These are phyloP conservation scores for Ogataea pini DNA, from an alignment of 805 yeast genomes.

Conservation along the genomic window DNA sequence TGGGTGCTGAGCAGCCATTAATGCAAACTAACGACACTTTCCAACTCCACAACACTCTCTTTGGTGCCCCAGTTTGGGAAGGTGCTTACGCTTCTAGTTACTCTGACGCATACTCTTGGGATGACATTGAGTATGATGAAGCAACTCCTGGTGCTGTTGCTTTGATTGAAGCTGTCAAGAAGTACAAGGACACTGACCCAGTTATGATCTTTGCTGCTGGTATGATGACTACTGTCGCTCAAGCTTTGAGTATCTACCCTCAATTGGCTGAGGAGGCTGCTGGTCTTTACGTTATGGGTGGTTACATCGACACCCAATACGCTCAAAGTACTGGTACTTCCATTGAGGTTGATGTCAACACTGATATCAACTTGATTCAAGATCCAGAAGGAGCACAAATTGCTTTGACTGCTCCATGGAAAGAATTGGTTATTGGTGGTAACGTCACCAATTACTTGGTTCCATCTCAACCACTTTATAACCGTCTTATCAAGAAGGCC, in stretches of 20 bases:
- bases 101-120: slow-evolving; percentile 36
- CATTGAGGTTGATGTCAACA: slow-evolving; percentile 40
- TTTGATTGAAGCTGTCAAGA: slow-evolving; percentile 41
- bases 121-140: slow-evolving; percentile 34
- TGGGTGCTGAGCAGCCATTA: slow-evolving; percentile 42
- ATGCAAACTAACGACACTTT: slow-evolving; percentile 42
- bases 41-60: slow-evolving; percentile 40
- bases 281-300: slow-evolving; percentile 45
- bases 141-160: slow-evolving; percentile 41
- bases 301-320: slow-evolving; percentile 43
- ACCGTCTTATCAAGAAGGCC: slow-evolving; percentile 38
- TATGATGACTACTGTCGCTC: slow-evolving; percentile 47
- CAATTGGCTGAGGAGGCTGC: slow-evolving; percentile 40
- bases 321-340: slow-evolving; percentile 37
- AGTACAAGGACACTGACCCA: slow-evolving; percentile 38
- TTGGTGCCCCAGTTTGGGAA: slow-evolving; percentile 44
- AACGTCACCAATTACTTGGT: slow-evolving; percentile 43
- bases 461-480: slow-evolving; percentile 41
- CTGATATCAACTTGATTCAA: slow-evolving; percentile 45
- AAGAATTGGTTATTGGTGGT: slow-evolving; percentile 40
- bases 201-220: slow-evolving; percentile 43
- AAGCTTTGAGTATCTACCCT: slow-evolving; percentile 43
- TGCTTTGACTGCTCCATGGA: slow-evolving; percentile 43
- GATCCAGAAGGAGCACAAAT: slow-evolving; percentile 50
- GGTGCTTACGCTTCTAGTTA: slow-evolving; percentile 40